phyloP scores from a whole-genome alignment of 2,329 filamentous ascomycete genomes.

The Sporothrix dimorphospora region DNA sequence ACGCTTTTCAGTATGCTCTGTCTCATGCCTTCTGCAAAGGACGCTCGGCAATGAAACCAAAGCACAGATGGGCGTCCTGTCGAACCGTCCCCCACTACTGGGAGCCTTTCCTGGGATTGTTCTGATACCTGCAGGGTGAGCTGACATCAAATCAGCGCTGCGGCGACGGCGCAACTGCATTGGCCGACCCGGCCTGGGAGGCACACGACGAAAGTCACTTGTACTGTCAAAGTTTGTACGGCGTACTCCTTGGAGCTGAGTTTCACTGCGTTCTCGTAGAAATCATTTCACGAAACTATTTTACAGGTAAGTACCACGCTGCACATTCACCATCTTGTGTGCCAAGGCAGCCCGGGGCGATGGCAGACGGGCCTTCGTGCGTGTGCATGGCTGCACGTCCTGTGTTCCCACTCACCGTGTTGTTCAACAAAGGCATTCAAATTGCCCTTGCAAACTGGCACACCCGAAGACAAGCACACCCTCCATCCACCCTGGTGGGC shows the following conservation, averaged over 20 bases:
- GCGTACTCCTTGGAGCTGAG: too few species aligned
- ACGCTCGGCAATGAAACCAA: not conserved
- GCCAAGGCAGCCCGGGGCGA: not conserved
- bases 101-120: not conserved
- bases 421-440: not conserved
- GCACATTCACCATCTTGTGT: not conserved
- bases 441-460: slow-evolving; percentile 13
- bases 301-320: not conserved
- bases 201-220: not conserved
- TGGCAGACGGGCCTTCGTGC: not conserved
- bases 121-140: not conserved
- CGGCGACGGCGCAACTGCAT: slow-evolving; percentile 6
- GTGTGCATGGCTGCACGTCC: not conserved
- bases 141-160: not conserved
- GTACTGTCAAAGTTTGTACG: not conserved
- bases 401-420: not conserved
- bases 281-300: not conserved
- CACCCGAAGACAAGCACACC: slow-evolving; percentile 23
- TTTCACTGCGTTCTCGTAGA: not conserved
- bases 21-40: not conserved
- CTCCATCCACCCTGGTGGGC: slow-evolving; percentile 22
- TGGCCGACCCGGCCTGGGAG: not conserved
- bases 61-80: not conserved
- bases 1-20: not conserved
- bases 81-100: not conserved